Evolutionary conservation across 495 filamentous ascomycete genomes (phyloP).

Genomic region (Tuber microsphaerosporum): DNA sequence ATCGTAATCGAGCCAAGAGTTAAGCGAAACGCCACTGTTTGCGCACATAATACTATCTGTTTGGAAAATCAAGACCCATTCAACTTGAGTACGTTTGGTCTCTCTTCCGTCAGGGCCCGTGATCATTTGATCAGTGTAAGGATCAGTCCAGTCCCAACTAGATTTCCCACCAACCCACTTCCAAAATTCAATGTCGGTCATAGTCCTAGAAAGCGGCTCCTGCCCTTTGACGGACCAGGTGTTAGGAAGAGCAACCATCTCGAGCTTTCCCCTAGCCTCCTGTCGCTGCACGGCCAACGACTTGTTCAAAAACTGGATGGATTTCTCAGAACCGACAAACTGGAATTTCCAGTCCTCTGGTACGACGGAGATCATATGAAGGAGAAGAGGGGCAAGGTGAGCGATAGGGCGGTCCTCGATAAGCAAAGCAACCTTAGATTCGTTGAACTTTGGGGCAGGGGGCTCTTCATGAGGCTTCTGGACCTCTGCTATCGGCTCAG

Average conservation of each 20-base stretch:
- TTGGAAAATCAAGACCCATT: slow-evolving; percentile 46
- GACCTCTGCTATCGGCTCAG: slow-evolving; percentile 1
- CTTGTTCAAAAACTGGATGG: slow-evolving; percentile 43
- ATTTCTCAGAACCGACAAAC: slow-evolving; percentile 47
- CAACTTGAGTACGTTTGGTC: slow-evolving; percentile 18
- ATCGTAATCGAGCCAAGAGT: slow-evolving; percentile 50
- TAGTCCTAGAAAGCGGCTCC: slow-evolving; percentile 47
- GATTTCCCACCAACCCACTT: slow-evolving; percentile 22
- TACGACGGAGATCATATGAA: slow-evolving; percentile 51
- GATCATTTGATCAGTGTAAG: background rate
- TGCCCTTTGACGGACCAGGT: slow-evolving; percentile 46
- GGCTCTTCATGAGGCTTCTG: slow-evolving; percentile 5
- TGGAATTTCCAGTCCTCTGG: slow-evolving; percentile 52
- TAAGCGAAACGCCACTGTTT: slow-evolving; percentile 46
- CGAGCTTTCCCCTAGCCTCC: slow-evolving; percentile 46
- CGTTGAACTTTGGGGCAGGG: slow-evolving; percentile 43
- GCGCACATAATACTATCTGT: slow-evolving; percentile 51
- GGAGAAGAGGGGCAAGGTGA: slow-evolving; percentile 47
- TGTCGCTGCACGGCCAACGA: slow-evolving; percentile 44
- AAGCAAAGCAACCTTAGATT: slow-evolving; percentile 49
- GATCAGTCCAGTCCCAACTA: slow-evolving; percentile 20
- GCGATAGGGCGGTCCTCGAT: slow-evolving; percentile 48
- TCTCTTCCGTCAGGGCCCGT: background rate
- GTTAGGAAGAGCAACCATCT: slow-evolving; percentile 46
- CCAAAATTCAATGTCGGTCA: slow-evolving; percentile 48